These are phyloP conservation scores for Westerdykella ornata DNA, from an alignment of 2,329 filamentous ascomycete genomes.

Conservation along the genomic window DNA sequence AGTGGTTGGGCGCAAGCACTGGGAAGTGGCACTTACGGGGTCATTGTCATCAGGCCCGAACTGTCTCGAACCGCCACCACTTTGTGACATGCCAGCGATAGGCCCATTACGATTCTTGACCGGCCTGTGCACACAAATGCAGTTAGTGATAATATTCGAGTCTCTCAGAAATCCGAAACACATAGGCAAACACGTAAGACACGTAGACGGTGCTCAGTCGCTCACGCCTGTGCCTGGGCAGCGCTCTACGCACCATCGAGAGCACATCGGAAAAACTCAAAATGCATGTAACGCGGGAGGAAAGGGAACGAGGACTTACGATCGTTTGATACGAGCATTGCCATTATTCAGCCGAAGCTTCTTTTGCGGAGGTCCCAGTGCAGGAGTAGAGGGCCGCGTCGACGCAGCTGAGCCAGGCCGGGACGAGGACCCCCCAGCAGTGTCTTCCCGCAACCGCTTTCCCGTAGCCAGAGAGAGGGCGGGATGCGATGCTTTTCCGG, in stretches of 20 bases:
- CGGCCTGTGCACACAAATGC: constrained; percentile 49
- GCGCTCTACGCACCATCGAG: constrained; percentile 7
- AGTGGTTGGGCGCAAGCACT: constrained; percentile 40
- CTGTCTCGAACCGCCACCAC: constrained; percentile 57
- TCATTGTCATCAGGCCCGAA: constrained; percentile 53
- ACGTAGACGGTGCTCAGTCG: constrained; percentile 31
- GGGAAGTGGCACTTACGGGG: constrained; percentile 45
- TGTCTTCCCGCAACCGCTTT: constrained; percentile 30
- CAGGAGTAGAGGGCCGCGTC: constrained; percentile 31
- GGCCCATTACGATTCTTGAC: constrained; percentile 68
- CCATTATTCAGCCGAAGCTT: constrained; percentile 35
- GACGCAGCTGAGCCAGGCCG: constrained; percentile 25
- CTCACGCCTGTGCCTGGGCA: constrained; percentile 18
- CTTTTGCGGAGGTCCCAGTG: constrained; percentile 17
- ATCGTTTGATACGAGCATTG: constrained; percentile 34
- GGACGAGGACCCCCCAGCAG: constrained; percentile 27
- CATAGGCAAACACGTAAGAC: constrained; percentile 25
- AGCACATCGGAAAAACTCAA: constrained; percentile 9
- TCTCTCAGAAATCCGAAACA: constrained; percentile 4
- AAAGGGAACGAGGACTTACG: constrained; percentile 25
- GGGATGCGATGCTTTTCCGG: constrained; percentile 24
- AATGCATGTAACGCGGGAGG: constrained; percentile 9
- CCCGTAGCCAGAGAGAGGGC: constrained; percentile 9
- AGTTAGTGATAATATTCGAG: constrained; percentile 27
- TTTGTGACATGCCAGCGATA: constrained; percentile 58